Base-by-base conservation (phyloP, 495 filamentous ascomycete genomes). In the Hyaloscypha finlandica region DNA sequence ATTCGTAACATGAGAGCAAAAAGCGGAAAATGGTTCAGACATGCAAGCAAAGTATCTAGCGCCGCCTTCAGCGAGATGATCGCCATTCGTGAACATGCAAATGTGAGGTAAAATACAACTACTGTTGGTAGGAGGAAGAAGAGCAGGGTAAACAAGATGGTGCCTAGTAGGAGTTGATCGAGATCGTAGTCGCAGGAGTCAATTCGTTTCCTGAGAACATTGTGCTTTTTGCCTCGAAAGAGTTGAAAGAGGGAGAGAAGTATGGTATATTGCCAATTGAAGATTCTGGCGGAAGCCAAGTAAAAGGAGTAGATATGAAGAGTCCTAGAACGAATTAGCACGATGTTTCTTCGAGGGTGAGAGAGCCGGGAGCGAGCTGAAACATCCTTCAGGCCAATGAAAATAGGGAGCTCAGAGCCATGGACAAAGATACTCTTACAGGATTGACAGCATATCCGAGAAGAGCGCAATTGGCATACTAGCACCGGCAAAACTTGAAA, bases 101-200 rank as follows among this genome's bases (percentile, higher is more conserved):
- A 99, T 32, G 96, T 97, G 48, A 97, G 81, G 74, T 99, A 99
- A 73, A 97, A 99, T 11, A 97, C 96, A 52, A 94, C 83, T 32
- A 99, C 91, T 3, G 95, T 99, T 0, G 95, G 96, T 1, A 98
- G 83, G 25, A 99, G 83, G 75, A 98, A 99, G 81, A 96, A 97
- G 1, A 98, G 85, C 14, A 98, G 84, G 2, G 96, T 97, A 71
- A 99, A 99, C 9, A 99, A 83, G 29, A 98, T 98, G 2, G 95
- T 98, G 37, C 95, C 95, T 16, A 99, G 88, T 8, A 99, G 88
- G 4, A 99, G 88, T 77, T 99, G 96, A 74, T 99, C 95, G 20
- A 99, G 89, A 75, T 97, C 95, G 77, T 99, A 99, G 77, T 99
- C 95, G 81, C 96, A 99, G 45, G 92, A 94, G 75, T 99, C 95